Conservation (phyloP, 768 basidiomycete genomes). For the Suillus subluteus region DNA sequence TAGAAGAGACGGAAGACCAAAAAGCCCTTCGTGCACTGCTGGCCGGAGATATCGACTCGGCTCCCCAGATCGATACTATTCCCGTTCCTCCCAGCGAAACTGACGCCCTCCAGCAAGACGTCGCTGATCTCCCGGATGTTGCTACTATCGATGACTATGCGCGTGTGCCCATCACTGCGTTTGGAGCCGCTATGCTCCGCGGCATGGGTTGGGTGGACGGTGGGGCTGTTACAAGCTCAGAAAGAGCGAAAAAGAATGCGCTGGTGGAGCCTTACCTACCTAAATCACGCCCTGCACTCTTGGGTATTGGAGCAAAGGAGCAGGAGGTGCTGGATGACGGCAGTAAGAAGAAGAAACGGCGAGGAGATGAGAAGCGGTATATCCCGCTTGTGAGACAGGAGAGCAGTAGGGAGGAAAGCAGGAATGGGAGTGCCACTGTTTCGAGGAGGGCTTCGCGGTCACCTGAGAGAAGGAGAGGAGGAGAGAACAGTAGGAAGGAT, state of each 20-base stretch:
- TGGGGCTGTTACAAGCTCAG: constrained; percentile 62
- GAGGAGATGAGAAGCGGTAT: constrained; percentile 70
- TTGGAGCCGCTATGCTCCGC: constrained; percentile 89
- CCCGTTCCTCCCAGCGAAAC: constrained; percentile 66
- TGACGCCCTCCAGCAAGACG: constrained; percentile 85
- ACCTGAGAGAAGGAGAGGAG: constrained; percentile 35
- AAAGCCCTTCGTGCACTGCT: constrained; percentile 81
- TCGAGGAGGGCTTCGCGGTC: constrained; percentile 59
- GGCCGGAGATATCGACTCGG: constrained; percentile 45
- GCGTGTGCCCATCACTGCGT: constrained; percentile 89
- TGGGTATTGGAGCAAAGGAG: constrained; percentile 96
- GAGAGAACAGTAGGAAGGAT: constrained; percentile 13
- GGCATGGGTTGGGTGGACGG: constrained; percentile 98
- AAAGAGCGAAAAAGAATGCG: constrained; percentile 55
- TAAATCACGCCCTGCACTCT: constrained; percentile 75
- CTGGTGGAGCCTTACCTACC: constrained; percentile 83
- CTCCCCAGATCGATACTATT: constrained; percentile 61
- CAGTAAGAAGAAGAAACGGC: constrained; percentile 53
- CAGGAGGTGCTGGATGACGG: constrained; percentile 74
- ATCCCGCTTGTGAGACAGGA: constrained; percentile 82
- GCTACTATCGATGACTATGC: constrained; percentile 86
- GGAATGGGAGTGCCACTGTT: constrained; percentile 42
- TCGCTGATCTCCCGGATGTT: constrained; percentile 74
- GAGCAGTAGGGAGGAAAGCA: constrained; percentile 39
- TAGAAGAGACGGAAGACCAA: constrained; percentile 75